Evolutionary conservation across 2,329 filamentous ascomycete genomes (phyloP).

Genomic region (Alternaria conjuncta): DNA sequence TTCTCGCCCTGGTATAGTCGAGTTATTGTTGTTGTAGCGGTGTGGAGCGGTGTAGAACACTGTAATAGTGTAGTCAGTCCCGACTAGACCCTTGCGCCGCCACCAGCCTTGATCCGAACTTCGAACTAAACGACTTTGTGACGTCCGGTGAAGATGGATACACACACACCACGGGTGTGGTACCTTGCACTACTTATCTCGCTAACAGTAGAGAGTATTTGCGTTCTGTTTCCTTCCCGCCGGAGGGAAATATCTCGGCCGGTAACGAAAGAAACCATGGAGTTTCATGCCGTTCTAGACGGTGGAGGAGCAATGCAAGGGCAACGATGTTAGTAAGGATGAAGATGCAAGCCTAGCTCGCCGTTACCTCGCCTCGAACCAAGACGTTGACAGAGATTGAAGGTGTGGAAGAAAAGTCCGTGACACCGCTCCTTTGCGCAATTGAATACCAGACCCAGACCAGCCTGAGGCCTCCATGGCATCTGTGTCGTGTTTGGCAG

Average conservation of each 20-base stretch:
- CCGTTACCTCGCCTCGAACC: background rate
- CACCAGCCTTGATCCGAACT: background rate
- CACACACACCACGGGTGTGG: background rate
- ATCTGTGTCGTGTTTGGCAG: background rate
- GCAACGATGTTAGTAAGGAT: background rate
- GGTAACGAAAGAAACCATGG: background rate
- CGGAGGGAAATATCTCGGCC: background rate
- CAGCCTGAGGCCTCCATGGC: background rate
- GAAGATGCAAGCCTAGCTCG: background rate
- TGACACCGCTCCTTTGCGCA: background rate
- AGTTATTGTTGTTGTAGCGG: constrained; percentile 6
- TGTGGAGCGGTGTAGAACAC: constrained; percentile 25
- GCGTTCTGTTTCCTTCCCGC: background rate
- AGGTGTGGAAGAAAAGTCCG: background rate
- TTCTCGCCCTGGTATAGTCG: too few species aligned
- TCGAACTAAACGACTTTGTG: background rate
- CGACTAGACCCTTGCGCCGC: background rate
- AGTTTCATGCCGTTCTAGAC: background rate
- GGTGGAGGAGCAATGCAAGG: background rate
- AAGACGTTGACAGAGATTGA: background rate
- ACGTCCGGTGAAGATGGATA: constrained; percentile 13
- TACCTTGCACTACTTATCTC: background rate
- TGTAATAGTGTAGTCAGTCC: too few species aligned
- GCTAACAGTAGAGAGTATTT: background rate
- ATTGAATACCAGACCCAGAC: too few species aligned